Evolutionary conservation across 2,329 filamentous ascomycete species (phyloP), one percentile per base, ranked within the genome.

Genomic region (Bipolaris sorokiniana): DNA sequence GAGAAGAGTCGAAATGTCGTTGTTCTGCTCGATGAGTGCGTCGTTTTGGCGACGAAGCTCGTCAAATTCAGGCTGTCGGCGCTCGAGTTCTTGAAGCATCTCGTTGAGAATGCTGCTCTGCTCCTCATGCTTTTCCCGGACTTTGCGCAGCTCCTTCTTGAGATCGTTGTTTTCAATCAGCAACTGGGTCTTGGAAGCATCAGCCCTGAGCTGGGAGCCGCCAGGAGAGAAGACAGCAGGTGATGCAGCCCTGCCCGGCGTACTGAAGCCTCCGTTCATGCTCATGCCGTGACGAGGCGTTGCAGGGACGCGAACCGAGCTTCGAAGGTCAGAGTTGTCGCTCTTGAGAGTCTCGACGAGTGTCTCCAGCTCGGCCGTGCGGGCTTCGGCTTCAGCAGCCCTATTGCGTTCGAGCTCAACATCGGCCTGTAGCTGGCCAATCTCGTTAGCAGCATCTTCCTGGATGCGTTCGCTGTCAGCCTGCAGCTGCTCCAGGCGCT

Each of bases 11-110:
- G 93, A 96, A 72, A 79, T 78, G 61, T 95, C 90, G 33, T 91
- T 84, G 36, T 96, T 88, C 65, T 97, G 92, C 56, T 85, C 84
- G 56, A 93, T 87, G 2, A 98, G 83, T 31, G 90, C 87, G 51
- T 91, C 88, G 61, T 93, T 88, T 67, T 98, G 93, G 13, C 86
- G 84, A 46, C 90, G 88, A 16, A 96, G 81, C 65, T 98, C 93
- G 60, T 96, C 88, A 28, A 97, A 86, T 70, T 97, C 92, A 0
- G 95, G 95, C 23, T 89, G 88, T 74, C 91, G 93, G 22, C 88
- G 88, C 74, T 99, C 93, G 36, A 98, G 79, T 56, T 93, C 89
- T 36, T 88, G 84, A 56, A 97, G 86, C 80, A 97, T 91, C 57
- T 95, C 90, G 63, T 97, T 91, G 42, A 98, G 81, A 42, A 94